phyloP scores from a whole-genome alignment of 164 flowering plant species.

The Cinnamomum chago region DNA sequence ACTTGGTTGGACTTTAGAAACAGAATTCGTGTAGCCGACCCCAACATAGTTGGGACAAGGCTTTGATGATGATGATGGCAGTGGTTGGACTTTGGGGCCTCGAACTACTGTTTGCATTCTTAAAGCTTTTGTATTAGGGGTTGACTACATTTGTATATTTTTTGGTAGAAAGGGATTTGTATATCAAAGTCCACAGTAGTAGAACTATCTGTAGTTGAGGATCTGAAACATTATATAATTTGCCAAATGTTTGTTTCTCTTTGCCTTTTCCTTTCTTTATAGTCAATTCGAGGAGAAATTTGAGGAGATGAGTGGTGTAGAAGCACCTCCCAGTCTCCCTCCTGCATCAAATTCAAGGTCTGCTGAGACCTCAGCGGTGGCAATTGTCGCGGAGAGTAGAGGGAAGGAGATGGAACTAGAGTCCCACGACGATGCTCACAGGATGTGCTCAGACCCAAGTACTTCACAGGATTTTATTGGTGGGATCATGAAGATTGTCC shows the following conservation, averaged over 20 bases:
- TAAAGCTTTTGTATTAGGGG: not conserved
- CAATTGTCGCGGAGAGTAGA: conserved; percentile 26
- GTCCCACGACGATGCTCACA: conserved; percentile 31
- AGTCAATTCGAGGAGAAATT: conserved; percentile 92
- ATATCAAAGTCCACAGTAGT: too few species aligned
- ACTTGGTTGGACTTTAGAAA: too few species aligned
- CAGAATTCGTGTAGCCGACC: too few species aligned
- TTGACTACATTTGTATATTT: not conserved
- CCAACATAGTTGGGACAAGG: too few species aligned
- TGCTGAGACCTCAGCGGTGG: conserved; percentile 25
- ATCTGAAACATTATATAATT: not conserved
- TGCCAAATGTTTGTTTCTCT: conserved; percentile 4
- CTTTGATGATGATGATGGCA: too few species aligned
- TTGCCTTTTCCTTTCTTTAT: not conserved
- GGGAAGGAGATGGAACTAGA: conserved; percentile 40
- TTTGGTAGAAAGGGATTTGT: not conserved
- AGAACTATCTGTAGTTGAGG: not conserved
- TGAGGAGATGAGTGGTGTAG: conserved; percentile 68
- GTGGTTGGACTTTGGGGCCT: not conserved
- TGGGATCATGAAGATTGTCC: conserved; percentile 93
- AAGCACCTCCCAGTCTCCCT: conserved; percentile 37
- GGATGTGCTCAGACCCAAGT: conserved; percentile 42
- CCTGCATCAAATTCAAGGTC: conserved; percentile 39
- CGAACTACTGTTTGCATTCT: not conserved
- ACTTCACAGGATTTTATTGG: conserved; percentile 70